A percentile compares a stretch with the other conserved stretches of the same genome.
Conservation (phyloP, 2,329 filamentous ascomycete species). For the Grosmannia penicillata region DNA sequence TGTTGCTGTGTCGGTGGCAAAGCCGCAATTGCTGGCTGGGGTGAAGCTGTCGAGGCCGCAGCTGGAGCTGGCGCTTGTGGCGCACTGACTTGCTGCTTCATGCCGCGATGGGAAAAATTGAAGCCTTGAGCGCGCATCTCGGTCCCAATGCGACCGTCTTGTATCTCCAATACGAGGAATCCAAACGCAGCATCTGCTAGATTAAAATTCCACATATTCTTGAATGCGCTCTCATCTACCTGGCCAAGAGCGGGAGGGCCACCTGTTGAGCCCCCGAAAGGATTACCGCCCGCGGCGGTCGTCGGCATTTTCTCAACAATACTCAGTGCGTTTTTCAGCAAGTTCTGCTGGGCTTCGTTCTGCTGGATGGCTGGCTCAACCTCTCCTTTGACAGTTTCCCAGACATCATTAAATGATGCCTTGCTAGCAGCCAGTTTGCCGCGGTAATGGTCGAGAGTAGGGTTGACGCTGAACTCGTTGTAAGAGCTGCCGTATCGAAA, state of each 20-base stretch:
- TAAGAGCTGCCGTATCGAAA: conserved; percentile 99
- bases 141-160: conserved; percentile 88
- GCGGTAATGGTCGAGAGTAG: conserved; percentile 92
- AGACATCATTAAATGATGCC: conserved; percentile 97
- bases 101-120: conserved; percentile 92
- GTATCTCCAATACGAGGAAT: conserved; percentile 87
- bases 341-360: conserved; percentile 85
- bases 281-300: conserved; percentile 88
- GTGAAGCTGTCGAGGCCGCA: conserved; percentile 18
- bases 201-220: conserved; percentile 99
- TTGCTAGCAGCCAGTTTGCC: conserved; percentile 97
- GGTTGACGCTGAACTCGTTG: conserved; percentile 99
- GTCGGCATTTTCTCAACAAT: conserved; percentile 98
- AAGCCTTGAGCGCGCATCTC: conserved; percentile 98
- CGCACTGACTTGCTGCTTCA: conserved; percentile 49
- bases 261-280: conserved; percentile 75
- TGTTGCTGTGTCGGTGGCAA: conserved; percentile 8
- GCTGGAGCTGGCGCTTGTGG: conserved; percentile 19
- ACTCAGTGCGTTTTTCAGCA: conserved; percentile 79
- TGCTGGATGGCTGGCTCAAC: conserved; percentile 88
- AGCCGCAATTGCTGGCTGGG: conserved; percentile 13
- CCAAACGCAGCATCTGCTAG: conserved; percentile 94
- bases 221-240: conserved; percentile 97
- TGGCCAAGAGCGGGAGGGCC: conserved; percentile 64
- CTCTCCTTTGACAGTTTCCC: conserved; percentile 95